Percentiles rank a stretch among this genome's conserved stretches.
Conservation (phyloP, 139 green algal species). For the Axilococcus clingmanii region DNA sequence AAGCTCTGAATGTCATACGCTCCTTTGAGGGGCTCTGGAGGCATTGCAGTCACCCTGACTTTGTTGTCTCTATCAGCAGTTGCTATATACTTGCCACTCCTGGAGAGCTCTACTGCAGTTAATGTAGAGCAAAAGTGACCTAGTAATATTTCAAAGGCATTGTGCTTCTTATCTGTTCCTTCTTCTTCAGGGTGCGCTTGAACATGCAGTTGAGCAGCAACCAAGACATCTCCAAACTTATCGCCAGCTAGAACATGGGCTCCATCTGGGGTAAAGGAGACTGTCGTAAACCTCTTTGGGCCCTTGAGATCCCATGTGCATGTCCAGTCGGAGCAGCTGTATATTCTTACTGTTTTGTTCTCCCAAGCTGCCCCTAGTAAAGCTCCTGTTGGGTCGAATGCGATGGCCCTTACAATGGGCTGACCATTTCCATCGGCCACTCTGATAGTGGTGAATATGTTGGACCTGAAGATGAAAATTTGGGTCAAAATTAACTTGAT, state of each 20-base stretch:
- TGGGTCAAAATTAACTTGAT: too few relatives aligned
- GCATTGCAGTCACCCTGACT: constrained; percentile 49
- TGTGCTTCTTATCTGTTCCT: background rate
- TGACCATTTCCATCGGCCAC: too few relatives aligned
- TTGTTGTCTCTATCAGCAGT: constrained; percentile 69
- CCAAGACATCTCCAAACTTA: constrained; percentile 76
- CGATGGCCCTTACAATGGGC: background rate
- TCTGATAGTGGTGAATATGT: too few relatives aligned
- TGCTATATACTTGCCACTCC: constrained; percentile 41
- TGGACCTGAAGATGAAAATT: too few relatives aligned
- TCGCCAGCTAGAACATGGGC: constrained; percentile 52
- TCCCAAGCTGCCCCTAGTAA: constrained; percentile 41
- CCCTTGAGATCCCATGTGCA: constrained; percentile 22
- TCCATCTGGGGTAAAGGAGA: constrained; percentile 43
- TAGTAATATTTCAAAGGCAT: constrained; percentile 43
- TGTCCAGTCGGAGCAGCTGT: constrained; percentile 14
- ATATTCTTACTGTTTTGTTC: constrained; percentile 40
- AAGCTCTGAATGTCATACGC: constrained; percentile 72
- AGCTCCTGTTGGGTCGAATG: background rate
- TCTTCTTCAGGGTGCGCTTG: constrained; percentile 2
- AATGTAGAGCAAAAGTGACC: constrained; percentile 77
- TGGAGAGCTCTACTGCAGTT: constrained; percentile 43
- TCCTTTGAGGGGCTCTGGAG: constrained; percentile 31
- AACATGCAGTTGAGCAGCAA: constrained; percentile 17
- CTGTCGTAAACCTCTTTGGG: constrained; percentile 59